These are phyloP conservation scores for Loxodes magnus DNA, from an alignment of 73 alveolate genomes.

Conservation along the genomic window DNA sequence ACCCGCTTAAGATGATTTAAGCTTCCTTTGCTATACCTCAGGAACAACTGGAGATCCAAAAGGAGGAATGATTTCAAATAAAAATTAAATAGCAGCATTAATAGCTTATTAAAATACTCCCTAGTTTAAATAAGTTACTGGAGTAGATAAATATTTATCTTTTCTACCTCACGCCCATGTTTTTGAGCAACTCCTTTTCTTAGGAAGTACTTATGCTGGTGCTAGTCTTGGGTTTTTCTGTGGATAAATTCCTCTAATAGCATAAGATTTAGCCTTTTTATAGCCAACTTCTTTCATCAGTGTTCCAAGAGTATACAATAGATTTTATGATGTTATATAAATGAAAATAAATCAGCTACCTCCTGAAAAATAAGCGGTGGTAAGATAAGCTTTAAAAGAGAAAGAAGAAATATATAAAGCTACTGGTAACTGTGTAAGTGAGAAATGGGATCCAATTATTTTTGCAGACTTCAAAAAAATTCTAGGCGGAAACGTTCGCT, in stretches of 20 bases:
- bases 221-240: conserved; percentile 39
- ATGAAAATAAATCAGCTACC: conserved; percentile 25
- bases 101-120: too few species aligned
- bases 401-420: conserved; percentile 13
- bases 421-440: conserved; percentile 26
- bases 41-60: conserved; percentile 89
- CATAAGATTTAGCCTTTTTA: conserved; percentile 39
- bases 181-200: conserved; percentile 56
- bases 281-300: conserved; percentile 15
- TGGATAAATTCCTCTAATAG: conserved; percentile 30
- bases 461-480: conserved; percentile 47
- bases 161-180: conserved; percentile 84
- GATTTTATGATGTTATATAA: conserved; percentile 71
- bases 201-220: conserved; percentile 37
- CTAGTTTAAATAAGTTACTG: conserved; percentile 27
- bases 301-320: conserved; percentile 25
- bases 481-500: conserved; percentile 75
- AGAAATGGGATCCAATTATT: conserved; percentile 43
- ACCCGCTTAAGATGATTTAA: conserved; percentile 53
- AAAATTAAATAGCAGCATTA: conserved; percentile 25
- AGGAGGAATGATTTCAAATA: conserved; percentile 73
- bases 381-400: conserved; percentile 37
- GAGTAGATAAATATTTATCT: conserved; percentile 57
- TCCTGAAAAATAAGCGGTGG: conserved; percentile 30
- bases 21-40: conserved; percentile 65